These are phyloP conservation scores for Calamus simplicifolius DNA, from an alignment of 176 grass and related monocot genomes.

Conservation along the genomic window DNA sequence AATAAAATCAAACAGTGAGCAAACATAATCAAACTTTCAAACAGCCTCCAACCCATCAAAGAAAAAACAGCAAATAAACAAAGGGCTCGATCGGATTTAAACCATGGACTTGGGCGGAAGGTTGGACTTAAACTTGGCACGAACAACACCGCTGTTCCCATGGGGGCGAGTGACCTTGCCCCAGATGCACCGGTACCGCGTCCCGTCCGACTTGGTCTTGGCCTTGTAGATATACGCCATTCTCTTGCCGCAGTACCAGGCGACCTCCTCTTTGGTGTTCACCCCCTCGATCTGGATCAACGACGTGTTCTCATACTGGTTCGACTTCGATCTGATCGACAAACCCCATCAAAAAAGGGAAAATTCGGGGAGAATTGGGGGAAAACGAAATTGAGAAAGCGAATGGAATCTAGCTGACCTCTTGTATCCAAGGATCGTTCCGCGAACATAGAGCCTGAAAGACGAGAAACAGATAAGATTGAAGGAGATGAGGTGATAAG, in stretches of 20 bases:
- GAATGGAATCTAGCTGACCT: neutral
- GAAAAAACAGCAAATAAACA: too few relatives aligned
- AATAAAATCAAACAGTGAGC: neutral
- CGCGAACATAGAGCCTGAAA: slow-evolving; percentile 6
- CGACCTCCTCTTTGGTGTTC: slow-evolving; percentile 10
- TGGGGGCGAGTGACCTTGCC: slow-evolving; percentile 8
- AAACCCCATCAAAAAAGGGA: neutral
- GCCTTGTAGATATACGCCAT: slow-evolving; percentile 10
- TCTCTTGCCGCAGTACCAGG: slow-evolving; percentile 10
- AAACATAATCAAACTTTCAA: neutral
- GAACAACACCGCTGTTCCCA: slow-evolving; percentile 8
- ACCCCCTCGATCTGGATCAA: slow-evolving; percentile 10
- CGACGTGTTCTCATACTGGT: slow-evolving; percentile 12
- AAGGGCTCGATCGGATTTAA: too few relatives aligned
- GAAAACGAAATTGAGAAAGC: neutral
- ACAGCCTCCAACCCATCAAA: too few relatives aligned
- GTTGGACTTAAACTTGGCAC: slow-evolving; percentile 11
- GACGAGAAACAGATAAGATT: neutral
- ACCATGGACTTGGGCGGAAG: slow-evolving; percentile 8
- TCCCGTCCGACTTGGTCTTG: slow-evolving; percentile 3
- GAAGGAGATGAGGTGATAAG: neutral
- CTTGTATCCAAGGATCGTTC: slow-evolving; percentile 8
- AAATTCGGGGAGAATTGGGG: neutral
- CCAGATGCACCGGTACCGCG: slow-evolving; percentile 5
- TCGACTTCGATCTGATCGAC: slow-evolving; percentile 7